Base-by-base conservation (phyloP, 345 rosid species). In the Populus alba region DNA sequence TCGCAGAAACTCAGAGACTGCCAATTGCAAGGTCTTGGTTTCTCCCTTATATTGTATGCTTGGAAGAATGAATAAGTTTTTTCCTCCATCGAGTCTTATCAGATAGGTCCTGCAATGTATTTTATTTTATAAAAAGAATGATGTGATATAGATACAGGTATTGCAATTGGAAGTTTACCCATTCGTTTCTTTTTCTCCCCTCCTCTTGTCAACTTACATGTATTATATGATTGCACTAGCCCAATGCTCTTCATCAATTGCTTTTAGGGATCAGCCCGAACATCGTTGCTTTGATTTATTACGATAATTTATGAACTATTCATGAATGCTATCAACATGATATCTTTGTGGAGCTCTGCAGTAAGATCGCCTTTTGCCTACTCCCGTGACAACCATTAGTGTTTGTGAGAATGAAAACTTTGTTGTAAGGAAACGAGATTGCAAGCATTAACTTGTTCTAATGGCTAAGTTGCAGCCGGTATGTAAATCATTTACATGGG, bases 61-160 rank as follows among this genome's bases (percentile, higher is more conserved):
- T 89, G 94, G 94, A 92, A 89, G 85, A 89, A 83, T 78, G 94
- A 90, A 85, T 91, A 86, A 83, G 47, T 75, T 82, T 29, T 29
- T 66, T 66, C 51, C 73, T 29, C 41, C 72, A 22, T 37, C 65
- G 74, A 55, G 67, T 57, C 71, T 55, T 68, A 20, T 27, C 47
- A 74, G 68, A 57, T 68, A 55, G 41, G 61, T 33, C 62, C 62
- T 73, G 79, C 77, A 78, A 66, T 73, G 73, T 71, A 10, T 43
- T 43, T 43, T 8, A 10, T 0, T 3, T 71, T 33, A 3, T 79
- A 68, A 74, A 25, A n/a, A 49, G 71, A 45, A 69, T 66, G 61
- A 57, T 79, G 75, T 70, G 76, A 81, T 75, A 80, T 72, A 81
- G 79, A 75, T 76, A 80, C 49, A 38, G 72, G 63, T 68, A 59